phyloP scores from a whole-genome alignment of 148 eudicot genomes.

The Cornus florida region DNA sequence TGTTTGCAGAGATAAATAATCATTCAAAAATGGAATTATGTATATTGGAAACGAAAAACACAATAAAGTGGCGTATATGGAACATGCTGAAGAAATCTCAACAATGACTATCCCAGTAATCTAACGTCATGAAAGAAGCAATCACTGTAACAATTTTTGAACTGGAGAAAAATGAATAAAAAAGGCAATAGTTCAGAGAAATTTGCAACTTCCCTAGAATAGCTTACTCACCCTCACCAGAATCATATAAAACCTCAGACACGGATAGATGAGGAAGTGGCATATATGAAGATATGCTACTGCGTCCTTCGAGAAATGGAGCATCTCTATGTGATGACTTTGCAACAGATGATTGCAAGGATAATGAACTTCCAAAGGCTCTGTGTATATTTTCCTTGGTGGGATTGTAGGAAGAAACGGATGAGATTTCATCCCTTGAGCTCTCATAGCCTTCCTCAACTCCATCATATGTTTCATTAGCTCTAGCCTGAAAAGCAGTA shows the following conservation, averaged over 20 bases:
- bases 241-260: conserved; percentile 76
- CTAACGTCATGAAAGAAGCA: background rate
- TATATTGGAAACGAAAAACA: background rate
- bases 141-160: background rate
- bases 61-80: too few species aligned
- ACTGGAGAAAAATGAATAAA: background rate
- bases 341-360: conserved; percentile 69
- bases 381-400: conserved; percentile 60
- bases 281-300: conserved; percentile 42
- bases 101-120: background rate
- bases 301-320: conserved; percentile 57
- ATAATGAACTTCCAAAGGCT: conserved; percentile 79
- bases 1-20: conserved; percentile 25
- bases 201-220: background rate
- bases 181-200: background rate
- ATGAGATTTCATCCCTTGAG: conserved; percentile 81
- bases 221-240: conserved; percentile 61
- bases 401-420: conserved; percentile 87
- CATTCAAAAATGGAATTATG: background rate
- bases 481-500: conserved; percentile 55
- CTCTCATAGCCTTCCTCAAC: conserved; percentile 91
- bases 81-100: background rate
- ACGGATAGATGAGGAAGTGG: conserved; percentile 52
- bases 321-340: conserved; percentile 67
- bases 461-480: conserved; percentile 74